Conservation (phyloP, 2,329 filamentous ascomycete genomes). For the Ceratocystiopsis brevicomis region DNA sequence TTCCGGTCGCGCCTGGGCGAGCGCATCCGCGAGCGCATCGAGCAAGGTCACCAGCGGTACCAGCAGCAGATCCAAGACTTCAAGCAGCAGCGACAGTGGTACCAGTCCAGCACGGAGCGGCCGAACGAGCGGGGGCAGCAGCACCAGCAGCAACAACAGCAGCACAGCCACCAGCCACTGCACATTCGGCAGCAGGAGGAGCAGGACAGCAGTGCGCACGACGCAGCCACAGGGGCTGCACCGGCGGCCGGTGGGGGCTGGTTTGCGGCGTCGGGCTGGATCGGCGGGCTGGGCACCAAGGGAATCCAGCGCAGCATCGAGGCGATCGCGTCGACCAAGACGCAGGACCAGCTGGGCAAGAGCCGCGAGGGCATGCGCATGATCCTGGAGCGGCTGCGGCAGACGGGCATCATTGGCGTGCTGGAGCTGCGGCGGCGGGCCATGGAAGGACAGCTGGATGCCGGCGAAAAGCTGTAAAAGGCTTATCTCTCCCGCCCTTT, state of each 20-base stretch:
- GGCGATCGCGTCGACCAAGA: constrained; percentile 57
- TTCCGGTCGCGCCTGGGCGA: constrained; percentile 57
- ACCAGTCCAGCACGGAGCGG: too few relatives aligned
- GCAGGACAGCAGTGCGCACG: constrained; percentile 16
- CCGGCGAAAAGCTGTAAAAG: constrained; percentile 8
- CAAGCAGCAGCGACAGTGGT: constrained; percentile 8
- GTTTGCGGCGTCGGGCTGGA: constrained; percentile 23
- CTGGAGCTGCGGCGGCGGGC: constrained; percentile 33
- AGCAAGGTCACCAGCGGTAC: constrained; percentile 18
- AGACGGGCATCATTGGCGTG: constrained; percentile 38
- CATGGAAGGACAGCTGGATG: constrained; percentile 18
- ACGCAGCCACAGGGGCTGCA: too few relatives aligned
- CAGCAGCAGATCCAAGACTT: constrained; percentile 10
- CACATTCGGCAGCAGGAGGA: constrained; percentile 11
- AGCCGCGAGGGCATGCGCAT: constrained; percentile 70
- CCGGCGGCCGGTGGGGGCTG: constrained; percentile 7
- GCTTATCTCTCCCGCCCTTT: not conserved
- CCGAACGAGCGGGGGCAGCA: constrained; percentile 14
- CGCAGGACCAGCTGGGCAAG: constrained; percentile 59
- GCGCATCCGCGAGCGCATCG: constrained; percentile 37
- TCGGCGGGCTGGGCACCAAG: constrained; percentile 39
- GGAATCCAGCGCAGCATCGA: constrained; percentile 68
- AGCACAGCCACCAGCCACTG: constrained; percentile 1
- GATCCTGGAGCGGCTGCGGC: constrained; percentile 50
- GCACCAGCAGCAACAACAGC: constrained; percentile 4